These are phyloP conservation scores for Sporothrix pallida DNA, from an alignment of 2,329 filamentous ascomycete species.

Conservation along the genomic window DNA sequence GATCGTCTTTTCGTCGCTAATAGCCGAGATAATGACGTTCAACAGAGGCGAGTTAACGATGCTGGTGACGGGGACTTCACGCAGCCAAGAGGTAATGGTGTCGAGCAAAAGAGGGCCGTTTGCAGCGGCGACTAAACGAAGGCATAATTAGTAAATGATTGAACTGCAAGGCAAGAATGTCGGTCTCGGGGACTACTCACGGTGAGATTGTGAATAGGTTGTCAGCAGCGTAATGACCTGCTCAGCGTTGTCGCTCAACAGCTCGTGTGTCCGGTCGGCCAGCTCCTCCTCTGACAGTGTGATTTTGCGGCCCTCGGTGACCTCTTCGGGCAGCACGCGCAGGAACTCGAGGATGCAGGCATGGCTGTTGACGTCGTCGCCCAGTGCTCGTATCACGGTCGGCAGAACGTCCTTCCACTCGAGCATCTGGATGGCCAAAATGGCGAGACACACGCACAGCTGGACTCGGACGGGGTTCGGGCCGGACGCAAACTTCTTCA, in stretches of 20 bases:
- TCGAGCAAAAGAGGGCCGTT: conserved; percentile 90
- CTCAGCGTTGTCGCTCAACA: conserved; percentile 87
- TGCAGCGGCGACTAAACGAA: conserved; percentile 57
- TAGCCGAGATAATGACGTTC: conserved; percentile 76
- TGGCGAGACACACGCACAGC: conserved; percentile 91
- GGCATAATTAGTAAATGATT: no score
- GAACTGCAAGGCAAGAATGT: neutral
- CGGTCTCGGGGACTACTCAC: conserved; percentile 57
- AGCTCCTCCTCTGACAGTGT: conserved; percentile 98
- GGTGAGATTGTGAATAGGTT: conserved; percentile 88
- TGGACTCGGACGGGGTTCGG: conserved; percentile 87
- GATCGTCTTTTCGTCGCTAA: conserved; percentile 77
- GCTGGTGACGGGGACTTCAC: conserved; percentile 83
- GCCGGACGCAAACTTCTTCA: conserved; percentile 80
- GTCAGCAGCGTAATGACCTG: conserved; percentile 87
- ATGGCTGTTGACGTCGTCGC: conserved; percentile 76
- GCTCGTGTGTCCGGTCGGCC: conserved; percentile 79
- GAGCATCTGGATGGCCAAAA: conserved; percentile 94
- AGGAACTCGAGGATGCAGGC: conserved; percentile 94
- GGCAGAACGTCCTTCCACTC: conserved; percentile 92
- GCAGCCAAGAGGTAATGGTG: conserved; percentile 95
- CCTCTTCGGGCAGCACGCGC: conserved; percentile 95
- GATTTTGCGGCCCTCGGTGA: conserved; percentile 99
- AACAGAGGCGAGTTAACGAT: conserved; percentile 87
- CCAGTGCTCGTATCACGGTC: conserved; percentile 78